phyloP scores from a whole-genome alignment of 2,329 filamentous ascomycete genomes.

The Geosmithia putterillii region DNA sequence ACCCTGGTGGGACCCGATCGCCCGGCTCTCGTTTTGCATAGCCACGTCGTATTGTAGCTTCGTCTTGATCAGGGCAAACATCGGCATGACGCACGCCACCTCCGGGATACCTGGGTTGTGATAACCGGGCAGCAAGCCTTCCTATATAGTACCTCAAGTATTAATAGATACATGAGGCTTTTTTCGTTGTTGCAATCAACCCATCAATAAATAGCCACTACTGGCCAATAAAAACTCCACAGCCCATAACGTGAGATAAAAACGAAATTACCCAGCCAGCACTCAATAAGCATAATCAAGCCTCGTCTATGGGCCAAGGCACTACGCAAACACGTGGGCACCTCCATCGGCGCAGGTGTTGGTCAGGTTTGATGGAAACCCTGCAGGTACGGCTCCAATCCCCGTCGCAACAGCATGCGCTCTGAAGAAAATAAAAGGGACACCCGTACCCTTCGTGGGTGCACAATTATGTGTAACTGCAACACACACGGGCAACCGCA shows the following conservation, averaged over 20 bases:
- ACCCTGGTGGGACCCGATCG: too few species aligned
- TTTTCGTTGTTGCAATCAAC: too few species aligned
- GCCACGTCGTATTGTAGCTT: too few species aligned
- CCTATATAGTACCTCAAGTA: too few species aligned
- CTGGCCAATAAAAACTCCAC: not conserved
- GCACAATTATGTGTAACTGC: not conserved
- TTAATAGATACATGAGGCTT: too few species aligned
- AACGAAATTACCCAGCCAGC: not conserved
- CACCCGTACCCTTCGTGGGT: not conserved
- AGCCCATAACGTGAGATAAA: not conserved
- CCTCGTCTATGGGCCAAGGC: not conserved
- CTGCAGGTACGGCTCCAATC: not conserved
- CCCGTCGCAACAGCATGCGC: not conserved
- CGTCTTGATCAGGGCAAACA: too few species aligned
- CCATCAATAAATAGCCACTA: not conserved
- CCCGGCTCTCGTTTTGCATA: too few species aligned
- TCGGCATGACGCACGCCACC: too few species aligned
- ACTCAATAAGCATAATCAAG: not conserved
- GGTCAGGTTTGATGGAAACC: not conserved
- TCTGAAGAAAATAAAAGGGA: not conserved
- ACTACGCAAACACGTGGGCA: not conserved
- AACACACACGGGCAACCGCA: too few species aligned
- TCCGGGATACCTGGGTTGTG: too few species aligned
- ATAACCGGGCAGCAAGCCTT: too few species aligned
- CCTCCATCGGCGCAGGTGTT: not conserved